A percentile compares a stretch with the other conserved stretches of the same genome.
Conservation (phyloP, 176 grass and related monocot genomes). For the Carex myosuroides region DNA sequence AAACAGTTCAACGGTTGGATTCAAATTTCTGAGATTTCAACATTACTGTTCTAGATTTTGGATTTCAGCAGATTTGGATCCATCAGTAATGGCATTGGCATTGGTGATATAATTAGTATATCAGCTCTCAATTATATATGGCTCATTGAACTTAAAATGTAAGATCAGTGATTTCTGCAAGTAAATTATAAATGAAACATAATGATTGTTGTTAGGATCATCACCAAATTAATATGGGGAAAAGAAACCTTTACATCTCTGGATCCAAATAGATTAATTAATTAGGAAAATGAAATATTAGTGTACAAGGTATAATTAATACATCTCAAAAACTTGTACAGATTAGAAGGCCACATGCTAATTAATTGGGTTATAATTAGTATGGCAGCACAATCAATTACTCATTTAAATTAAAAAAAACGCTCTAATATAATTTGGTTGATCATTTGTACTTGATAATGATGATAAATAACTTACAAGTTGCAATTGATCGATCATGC, state of each 20-base stretch:
- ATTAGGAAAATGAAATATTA: neutral
- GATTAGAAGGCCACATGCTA: neutral
- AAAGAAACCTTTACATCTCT: too few relatives aligned
- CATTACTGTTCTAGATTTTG: too few relatives aligned
- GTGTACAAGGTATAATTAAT: neutral
- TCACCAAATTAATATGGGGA: neutral
- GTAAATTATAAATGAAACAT: neutral
- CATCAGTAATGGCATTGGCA: too few relatives aligned
- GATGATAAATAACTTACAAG: neutral
- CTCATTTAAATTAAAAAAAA: neutral
- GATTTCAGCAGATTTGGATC: too few relatives aligned
- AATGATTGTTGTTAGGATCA: slow-evolving; percentile 1
- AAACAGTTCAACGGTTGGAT: too few relatives aligned
- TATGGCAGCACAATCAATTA: neutral
- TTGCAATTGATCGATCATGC: neutral
- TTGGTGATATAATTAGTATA: too few relatives aligned
- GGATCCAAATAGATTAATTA: too few relatives aligned
- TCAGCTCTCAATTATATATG: neutral
- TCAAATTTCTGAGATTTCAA: too few relatives aligned
- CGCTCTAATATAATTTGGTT: neutral
- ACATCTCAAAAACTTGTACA: neutral
- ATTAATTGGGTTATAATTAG: slow-evolving; percentile 4
- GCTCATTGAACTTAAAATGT: neutral
- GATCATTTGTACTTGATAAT: slow-evolving; percentile 1
- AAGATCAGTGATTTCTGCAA: neutral